Conservation (phyloP, 2,329 filamentous ascomycete genomes). For the Claviceps sp. region DNA sequence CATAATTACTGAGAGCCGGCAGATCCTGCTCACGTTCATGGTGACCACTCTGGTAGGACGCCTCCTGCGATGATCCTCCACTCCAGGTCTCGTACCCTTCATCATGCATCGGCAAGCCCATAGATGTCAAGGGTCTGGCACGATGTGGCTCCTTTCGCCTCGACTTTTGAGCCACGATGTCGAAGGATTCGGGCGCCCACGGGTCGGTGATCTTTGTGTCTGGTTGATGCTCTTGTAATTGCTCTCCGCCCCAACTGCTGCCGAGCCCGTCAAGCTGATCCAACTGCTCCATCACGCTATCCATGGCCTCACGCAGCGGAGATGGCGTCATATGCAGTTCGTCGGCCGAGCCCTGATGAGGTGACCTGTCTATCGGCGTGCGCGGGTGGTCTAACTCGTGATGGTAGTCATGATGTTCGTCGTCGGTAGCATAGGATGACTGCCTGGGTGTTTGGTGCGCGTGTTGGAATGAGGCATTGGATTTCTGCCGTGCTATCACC, state of each 20-base stretch:
- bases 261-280: conserved; percentile 55
- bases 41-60: conserved; percentile 26
- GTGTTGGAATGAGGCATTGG: conserved; percentile 20
- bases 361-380: conserved; percentile 47
- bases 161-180: conserved; percentile 28
- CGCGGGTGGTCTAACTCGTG: conserved; percentile 20
- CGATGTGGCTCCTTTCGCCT: conserved; percentile 14
- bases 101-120: conserved; percentile 52
- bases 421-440: conserved; percentile 26
- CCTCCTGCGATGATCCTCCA: conserved; percentile 37
- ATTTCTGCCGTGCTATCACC: conserved; percentile 21
- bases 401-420: conserved; percentile 18
- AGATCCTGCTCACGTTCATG: conserved; percentile 39
- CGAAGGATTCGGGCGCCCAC: conserved; percentile 87
- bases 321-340: conserved; percentile 68
- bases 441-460: conserved; percentile 20
- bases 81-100: conserved; percentile 48
- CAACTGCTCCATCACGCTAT: conserved; percentile 91
- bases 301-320: conserved; percentile 87
- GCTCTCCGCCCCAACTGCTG: conserved; percentile 38
- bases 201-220: conserved; percentile 48
- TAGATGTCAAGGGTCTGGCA: conserved; percentile 51
- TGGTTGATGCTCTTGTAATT: conserved; percentile 23
- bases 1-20: conserved; percentile 71
- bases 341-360: conserved; percentile 54